Conservation (phyloP, 2,329 filamentous ascomycete species). For the Apiospora koreana region DNA sequence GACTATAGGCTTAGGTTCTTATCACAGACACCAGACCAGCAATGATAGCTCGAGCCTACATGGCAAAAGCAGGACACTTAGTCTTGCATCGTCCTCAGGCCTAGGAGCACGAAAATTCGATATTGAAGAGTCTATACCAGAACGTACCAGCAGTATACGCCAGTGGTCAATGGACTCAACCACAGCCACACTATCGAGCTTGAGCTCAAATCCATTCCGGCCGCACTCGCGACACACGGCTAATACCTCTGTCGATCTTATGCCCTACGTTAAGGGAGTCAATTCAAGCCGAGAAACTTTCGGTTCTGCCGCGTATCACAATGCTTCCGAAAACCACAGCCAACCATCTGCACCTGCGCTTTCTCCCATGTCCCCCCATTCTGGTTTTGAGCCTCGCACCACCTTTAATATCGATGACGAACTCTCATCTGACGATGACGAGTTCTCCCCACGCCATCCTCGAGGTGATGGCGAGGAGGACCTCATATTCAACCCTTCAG, state of each 20-base stretch:
- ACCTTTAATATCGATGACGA: constrained; percentile 15
- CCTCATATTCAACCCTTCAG: constrained; percentile 14
- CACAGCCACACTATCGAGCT: constrained; percentile 40
- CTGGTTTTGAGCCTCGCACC: neutral
- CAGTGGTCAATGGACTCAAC: constrained; percentile 45
- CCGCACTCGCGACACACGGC: constrained; percentile 46
- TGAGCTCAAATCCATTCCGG: constrained; percentile 41
- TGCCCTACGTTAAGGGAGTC: constrained; percentile 19
- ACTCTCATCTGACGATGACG: constrained; percentile 14
- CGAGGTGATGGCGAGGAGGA: constrained; percentile 15
- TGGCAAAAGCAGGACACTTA: constrained; percentile 22
- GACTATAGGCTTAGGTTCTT: neutral
- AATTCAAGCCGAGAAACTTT: constrained; percentile 18
- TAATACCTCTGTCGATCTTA: constrained; percentile 45
- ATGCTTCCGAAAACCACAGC: constrained; percentile 16
- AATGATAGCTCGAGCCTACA: neutral
- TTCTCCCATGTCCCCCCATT: neutral
- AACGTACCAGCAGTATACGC: constrained; percentile 38
- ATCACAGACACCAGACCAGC: neutral
- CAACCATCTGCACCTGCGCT: neutral
- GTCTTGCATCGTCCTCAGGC: constrained; percentile 24
- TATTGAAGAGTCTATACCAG: constrained; percentile 37
- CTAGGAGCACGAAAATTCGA: constrained; percentile 32
- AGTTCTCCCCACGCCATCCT: constrained; percentile 5
- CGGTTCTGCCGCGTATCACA: constrained; percentile 7